Evolutionary conservation across 169 alveolate genomes (phyloP), one percentile per base, ranked within the genome.

Genomic region (Eimeria maxima): DNA sequence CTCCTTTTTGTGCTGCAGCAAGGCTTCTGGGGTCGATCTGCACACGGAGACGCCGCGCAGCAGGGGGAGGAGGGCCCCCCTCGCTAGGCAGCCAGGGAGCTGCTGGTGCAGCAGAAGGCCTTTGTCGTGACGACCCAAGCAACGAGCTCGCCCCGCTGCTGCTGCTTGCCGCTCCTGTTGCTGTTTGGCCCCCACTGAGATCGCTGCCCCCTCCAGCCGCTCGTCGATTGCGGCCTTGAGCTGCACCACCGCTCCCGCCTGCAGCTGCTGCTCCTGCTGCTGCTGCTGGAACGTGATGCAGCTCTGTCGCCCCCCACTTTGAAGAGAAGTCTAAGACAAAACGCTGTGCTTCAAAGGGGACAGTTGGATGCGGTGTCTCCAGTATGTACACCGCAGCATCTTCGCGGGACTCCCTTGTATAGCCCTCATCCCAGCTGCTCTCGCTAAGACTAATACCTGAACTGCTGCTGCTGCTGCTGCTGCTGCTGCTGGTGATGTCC

Each of bases 301-400:
- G 18, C 74, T 83, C 91, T 18, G 74, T 67, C 6, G 55, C 42
- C 65, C 76, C 76, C 91, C 91, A 83, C 57, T 33, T 50, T 14
- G 76, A 5, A 0, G 76, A n/a, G 29, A 83, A 83, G 18, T 83
- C 91, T 50, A 55, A 10, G 29, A 83, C 76, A 42, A 83, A 83
- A 3, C 91, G 71, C 91, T 83, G 91, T n/a, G 91, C 20, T 16
- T 50, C 91, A 53, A 83, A 83, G 91, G 91, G 55, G 76, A 50
- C 91, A 53, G 91, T 55, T 18, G 91, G 91, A 67, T 83, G 91
- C 27, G 91, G 91, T 20, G 91, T 83, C 91, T 83, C 91, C 29
- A 83, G 91, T 33, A 83, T 67, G 24, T 53, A 83, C 53, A 83
- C 91, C 16, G 91, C 91, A 27, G 50, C 91, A 44, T 83, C 91